phyloP scores from a whole-genome alignment of 352 stramenopile species.

The Pythium rishiriense region DNA sequence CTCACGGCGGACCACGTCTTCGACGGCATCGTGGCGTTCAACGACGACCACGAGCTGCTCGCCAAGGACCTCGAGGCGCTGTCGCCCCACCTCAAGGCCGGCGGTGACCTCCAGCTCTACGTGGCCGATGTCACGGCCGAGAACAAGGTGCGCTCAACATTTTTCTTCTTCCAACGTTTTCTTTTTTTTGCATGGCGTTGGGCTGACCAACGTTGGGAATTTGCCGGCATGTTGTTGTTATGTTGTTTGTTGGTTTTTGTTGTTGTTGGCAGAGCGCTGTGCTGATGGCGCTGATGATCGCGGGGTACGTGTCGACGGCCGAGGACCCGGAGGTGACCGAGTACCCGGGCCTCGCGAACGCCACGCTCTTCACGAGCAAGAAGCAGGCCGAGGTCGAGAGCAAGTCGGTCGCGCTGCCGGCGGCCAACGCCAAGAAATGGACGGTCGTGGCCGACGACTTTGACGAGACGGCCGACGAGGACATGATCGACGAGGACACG shows the following conservation, averaged over 20 bases:
- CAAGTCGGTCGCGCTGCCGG: slow-evolving; percentile 45
- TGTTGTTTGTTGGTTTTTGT: slow-evolving; percentile 1
- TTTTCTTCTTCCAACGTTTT: neutral
- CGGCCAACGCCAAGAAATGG: slow-evolving; percentile 71
- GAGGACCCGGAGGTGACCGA: slow-evolving; percentile 33
- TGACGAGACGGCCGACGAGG: slow-evolving; percentile 40
- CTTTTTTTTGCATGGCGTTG: neutral
- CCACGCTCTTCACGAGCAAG: slow-evolving; percentile 52
- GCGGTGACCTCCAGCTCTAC: slow-evolving; percentile 55
- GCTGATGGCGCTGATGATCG: slow-evolving; percentile 81
- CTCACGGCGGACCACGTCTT: slow-evolving; percentile 36
- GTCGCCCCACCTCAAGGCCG: slow-evolving; percentile 51
- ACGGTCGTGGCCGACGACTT: slow-evolving; percentile 70
- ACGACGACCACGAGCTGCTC: slow-evolving; percentile 48
- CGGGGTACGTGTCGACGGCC: slow-evolving; percentile 63
- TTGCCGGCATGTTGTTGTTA: too few species aligned
- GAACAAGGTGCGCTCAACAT: slow-evolving; percentile 45
- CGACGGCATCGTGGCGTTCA: slow-evolving; percentile 59
- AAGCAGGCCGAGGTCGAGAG: slow-evolving; percentile 63
- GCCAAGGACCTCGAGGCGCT: slow-evolving; percentile 43
- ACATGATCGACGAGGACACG: slow-evolving; percentile 85
- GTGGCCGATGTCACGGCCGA: slow-evolving; percentile 52
- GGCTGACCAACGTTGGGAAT: slow-evolving; percentile 4
- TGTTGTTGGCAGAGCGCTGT: slow-evolving; percentile 39
- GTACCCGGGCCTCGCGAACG: slow-evolving; percentile 44